Evolutionary conservation across 192 early-diverging fungal genomes (phyloP), one percentile per base, ranked within the genome.

Genomic region (Mortierella claussenii): DNA sequence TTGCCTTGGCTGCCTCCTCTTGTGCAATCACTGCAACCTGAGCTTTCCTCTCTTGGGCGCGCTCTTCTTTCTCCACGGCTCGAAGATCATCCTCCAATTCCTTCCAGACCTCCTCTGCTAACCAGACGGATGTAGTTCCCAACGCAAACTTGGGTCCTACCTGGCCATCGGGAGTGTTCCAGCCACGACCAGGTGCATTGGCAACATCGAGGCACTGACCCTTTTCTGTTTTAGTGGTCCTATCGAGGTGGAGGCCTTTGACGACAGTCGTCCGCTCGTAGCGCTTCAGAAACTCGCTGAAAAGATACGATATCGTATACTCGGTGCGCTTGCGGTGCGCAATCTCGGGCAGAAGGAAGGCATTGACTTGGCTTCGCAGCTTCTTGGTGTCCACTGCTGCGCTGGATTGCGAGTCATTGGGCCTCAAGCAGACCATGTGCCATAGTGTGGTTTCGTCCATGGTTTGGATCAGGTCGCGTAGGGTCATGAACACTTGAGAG

Each of bases 351-450:
- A 97, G 74, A 5, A 88, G 86, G 50, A 92, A 81, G 13, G 86
- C 83, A 8, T 86, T 78, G 7, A 97, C 73, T 75, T 97, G 95
- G 11, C 85, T 66, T 34, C 80, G 84, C 43, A 98, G 83, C 36
- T 83, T 83, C 55, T 82, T 84, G 10, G 58, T 52, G 68, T 95
- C 93, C 55, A 89, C 83, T 4, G 50, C 37, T 53, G 84, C 81
- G 5, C 73, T 78, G 9, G 75, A 55, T 20, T 85, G 83, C 10
- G 66, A 30, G 64, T 89, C 87, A 56, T 92, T 89, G 7, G 94
- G 89, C 28, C 88, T 78, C 20, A 97, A 80, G 81, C 96, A 96
- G 57, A 93, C 81, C 9, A 97, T 84, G 33, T 91, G 83, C 93
- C 95, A 98, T 7, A 89, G 78, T 37, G 86, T 85, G 32, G 95